phyloP scores from a whole-genome alignment of 1,284 basidiomycete species.

The Sanghuangporus weigelae region DNA sequence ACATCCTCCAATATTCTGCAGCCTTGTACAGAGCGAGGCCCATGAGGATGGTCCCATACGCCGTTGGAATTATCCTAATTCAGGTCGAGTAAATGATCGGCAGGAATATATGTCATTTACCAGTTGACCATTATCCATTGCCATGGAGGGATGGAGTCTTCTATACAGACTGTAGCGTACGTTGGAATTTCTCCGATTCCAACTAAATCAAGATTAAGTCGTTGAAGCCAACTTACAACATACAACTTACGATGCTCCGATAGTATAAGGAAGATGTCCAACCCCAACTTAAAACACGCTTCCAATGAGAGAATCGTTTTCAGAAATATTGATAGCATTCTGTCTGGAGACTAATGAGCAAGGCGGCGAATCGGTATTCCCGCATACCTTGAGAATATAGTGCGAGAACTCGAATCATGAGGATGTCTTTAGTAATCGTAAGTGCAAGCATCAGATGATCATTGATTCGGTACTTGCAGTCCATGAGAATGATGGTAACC shows the following conservation, averaged over 20 bases:
- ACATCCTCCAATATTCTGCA: slow-evolving; percentile 6
- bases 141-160: background rate
- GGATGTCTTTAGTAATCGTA: background rate
- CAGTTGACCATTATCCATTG: background rate
- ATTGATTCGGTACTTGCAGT: background rate
- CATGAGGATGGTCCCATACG: background rate
- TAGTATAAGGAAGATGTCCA: background rate
- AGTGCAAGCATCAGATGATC: background rate
- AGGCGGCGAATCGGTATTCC: background rate
- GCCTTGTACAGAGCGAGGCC: slow-evolving; percentile 6
- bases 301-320: background rate
- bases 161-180: background rate
- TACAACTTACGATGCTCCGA: too few relatives aligned
- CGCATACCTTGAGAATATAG: background rate
- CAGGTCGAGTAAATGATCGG: background rate
- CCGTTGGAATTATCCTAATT: background rate
- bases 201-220: background rate
- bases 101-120: background rate
- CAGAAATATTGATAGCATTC: background rate
- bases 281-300: background rate
- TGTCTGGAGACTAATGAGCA: background rate
- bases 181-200: too few relatives aligned
- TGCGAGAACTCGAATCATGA: slow-evolving; percentile 8
- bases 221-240: background rate
- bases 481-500: background rate